These are phyloP conservation scores for Ilyonectria sp. DNA, from an alignment of 2,329 filamentous ascomycete genomes.

Conservation along the genomic window DNA sequence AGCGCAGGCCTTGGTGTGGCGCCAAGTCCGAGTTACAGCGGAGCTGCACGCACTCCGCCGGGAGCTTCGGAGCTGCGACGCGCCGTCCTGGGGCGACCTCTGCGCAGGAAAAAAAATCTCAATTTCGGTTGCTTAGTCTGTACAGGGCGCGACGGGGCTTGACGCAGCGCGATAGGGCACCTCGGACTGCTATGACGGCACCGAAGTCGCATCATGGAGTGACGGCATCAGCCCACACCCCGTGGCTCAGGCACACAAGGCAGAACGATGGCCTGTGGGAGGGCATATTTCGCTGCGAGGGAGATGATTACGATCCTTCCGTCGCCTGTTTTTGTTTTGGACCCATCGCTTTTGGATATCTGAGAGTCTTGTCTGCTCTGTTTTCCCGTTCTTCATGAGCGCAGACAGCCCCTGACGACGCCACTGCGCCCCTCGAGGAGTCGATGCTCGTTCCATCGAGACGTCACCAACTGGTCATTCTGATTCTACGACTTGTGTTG, in stretches of 20 bases:
- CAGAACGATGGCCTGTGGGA: not conserved
- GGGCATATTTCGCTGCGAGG: not conserved
- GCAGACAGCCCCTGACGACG: slow-evolving; percentile 26
- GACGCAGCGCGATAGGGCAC: not conserved
- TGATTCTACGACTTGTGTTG: slow-evolving; percentile 31
- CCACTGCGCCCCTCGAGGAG: slow-evolving; percentile 34
- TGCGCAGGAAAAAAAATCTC: slow-evolving; percentile 9
- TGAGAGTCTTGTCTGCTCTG: not conserved
- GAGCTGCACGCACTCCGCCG: slow-evolving; percentile 20
- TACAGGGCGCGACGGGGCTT: slow-evolving; percentile 16
- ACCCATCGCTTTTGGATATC: not conserved
- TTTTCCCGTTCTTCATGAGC: not conserved
- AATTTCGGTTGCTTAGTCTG: slow-evolving; percentile 30
- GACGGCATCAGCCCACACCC: slow-evolving; percentile 29
- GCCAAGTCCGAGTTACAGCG: slow-evolving; percentile 27
- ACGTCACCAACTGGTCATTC: slow-evolving; percentile 47
- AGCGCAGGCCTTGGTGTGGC: slow-evolving; percentile 25
- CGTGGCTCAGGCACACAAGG: slow-evolving; percentile 6
- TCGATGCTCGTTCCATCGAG: slow-evolving; percentile 40
- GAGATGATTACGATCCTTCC: slow-evolving; percentile 1
- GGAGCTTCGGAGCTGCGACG: slow-evolving; percentile 27
- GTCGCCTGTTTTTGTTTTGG: slow-evolving; percentile 17
- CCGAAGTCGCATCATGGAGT: slow-evolving; percentile 31
- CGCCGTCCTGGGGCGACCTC: slow-evolving; percentile 17
- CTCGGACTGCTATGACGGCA: slow-evolving; percentile 6